A percentile compares a stretch with the other conserved stretches of the same genome.
phyloP scores from a whole-genome alignment of 139 green algal species.

The Penium margaritaceum region DNA sequence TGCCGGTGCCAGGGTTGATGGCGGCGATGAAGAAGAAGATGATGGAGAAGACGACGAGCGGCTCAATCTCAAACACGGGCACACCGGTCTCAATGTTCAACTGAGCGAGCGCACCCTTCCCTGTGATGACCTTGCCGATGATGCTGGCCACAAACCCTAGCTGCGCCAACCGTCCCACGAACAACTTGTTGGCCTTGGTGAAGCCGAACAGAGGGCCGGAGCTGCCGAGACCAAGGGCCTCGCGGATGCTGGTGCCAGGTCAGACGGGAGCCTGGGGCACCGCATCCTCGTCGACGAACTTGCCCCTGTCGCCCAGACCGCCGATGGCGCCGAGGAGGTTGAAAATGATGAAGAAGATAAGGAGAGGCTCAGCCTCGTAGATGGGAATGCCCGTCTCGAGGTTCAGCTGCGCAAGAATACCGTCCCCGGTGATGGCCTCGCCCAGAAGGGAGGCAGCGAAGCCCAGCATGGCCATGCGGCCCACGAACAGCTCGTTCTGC shows the following conservation, averaged over 20 bases:
- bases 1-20: slow-evolving; percentile 42
- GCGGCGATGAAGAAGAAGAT: slow-evolving; percentile 44
- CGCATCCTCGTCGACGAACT: slow-evolving; percentile 27
- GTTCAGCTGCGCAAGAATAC: slow-evolving; percentile 62
- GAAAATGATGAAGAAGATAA: slow-evolving; percentile 57
- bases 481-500: slow-evolving; percentile 72
- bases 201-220: slow-evolving; percentile 58
- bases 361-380: slow-evolving; percentile 57
- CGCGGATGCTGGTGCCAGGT: background rate
- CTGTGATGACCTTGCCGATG: slow-evolving; percentile 57
- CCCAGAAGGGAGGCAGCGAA: slow-evolving; percentile 65
- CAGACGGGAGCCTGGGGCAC: slow-evolving; percentile 45
- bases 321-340: slow-evolving; percentile 40
- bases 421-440: slow-evolving; percentile 67
- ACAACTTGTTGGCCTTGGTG: slow-evolving; percentile 70
- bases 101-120: slow-evolving; percentile 64
- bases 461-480: slow-evolving; percentile 67
- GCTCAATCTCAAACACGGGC: slow-evolving; percentile 54
- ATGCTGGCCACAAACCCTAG: slow-evolving; percentile 61
- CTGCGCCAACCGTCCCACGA: slow-evolving; percentile 71
- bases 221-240: slow-evolving; percentile 63
- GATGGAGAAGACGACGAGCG: slow-evolving; percentile 56
- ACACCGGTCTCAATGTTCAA: slow-evolving; percentile 57
- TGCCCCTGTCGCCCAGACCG: slow-evolving; percentile 23
- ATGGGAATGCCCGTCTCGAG: slow-evolving; percentile 61